Evolutionary conservation across 257 asterid genomes (phyloP).

Genomic region (Solanum chmielewskii): DNA sequence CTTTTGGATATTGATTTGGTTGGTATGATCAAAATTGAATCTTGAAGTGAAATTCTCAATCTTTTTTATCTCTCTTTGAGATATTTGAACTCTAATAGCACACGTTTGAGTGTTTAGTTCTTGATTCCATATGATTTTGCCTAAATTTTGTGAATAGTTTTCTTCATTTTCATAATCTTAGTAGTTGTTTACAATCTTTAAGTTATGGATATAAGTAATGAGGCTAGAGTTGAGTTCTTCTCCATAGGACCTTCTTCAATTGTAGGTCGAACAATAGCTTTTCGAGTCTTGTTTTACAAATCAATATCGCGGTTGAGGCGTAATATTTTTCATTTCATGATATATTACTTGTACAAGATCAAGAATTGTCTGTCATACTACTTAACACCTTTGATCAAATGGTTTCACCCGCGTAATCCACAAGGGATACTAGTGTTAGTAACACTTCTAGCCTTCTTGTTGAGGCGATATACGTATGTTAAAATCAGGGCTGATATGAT

Average conservation of each 20-base stretch:
- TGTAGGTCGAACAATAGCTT: conserved; percentile 59
- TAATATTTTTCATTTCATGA: conserved; percentile 18
- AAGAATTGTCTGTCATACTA: conserved; percentile 23
- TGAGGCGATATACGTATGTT: conserved; percentile 73
- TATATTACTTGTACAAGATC: conserved; percentile 23
- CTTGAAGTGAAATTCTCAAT: neutral
- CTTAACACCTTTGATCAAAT: conserved; percentile 50
- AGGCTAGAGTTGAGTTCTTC: conserved; percentile 55
- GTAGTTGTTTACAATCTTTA: neutral
- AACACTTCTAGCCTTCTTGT: conserved; percentile 57
- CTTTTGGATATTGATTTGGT: conserved; percentile 1
- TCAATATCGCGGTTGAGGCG: conserved; percentile 53
- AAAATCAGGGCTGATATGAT: conserved; percentile 82
- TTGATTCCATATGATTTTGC: neutral
- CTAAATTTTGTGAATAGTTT: neutral
- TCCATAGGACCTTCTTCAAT: conserved; percentile 67
- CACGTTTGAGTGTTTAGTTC: neutral
- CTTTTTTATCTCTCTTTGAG: neutral
- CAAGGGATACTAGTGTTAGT: conserved; percentile 80
- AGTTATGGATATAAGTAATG: conserved; percentile 75
- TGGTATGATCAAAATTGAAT: conserved; percentile 1
- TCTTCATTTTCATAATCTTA: neutral
- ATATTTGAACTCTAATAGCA: neutral
- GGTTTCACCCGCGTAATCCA: conserved; percentile 92
- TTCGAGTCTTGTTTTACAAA: conserved; percentile 56